Base-by-base conservation (phyloP, 1,139 yeast species). In the Pneumocystis murina region DNA sequence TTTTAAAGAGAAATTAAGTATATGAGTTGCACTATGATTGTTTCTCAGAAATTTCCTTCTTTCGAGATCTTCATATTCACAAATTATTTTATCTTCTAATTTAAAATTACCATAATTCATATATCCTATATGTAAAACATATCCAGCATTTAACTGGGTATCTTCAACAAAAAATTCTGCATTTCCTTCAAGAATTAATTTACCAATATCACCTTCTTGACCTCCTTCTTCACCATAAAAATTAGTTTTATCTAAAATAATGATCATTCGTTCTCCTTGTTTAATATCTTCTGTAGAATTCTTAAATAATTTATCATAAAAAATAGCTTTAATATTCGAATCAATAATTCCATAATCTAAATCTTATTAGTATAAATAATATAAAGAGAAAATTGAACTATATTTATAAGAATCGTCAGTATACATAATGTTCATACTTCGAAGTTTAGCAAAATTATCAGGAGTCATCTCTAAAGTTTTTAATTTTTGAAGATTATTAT, bases 151-250 rank as follows among this genome's bases (percentile, higher is more conserved):
- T 62, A 80, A 80, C 78, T 94, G 98, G 62, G 90, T 97, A 72
- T 92, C 90, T 69, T 85, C 85, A 66, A 92, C 97, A 66, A 83
- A 84, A 75, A 92, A 92, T 75, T 91, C 97, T 65, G 90, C 79
- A 69, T 78, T 78, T 62, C 95, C 97, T 72, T 90, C 97, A 71
- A 89, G 84, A 62, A 90, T 92, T 69, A 92, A 79, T 75, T 83
- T 87, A 76, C 99, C 99, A 60, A 95, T 87, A 74, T 92, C 99
- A 73, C 82, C 86, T 76, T 89, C 97, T 79, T 92, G 99, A 72
- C 99, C 99, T 83, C 99, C 99, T 77, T 88, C 95, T 77, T 92
- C 99, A 62, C 98, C 97, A 73, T 92, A 92, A 77, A 92, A 89
- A 73, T 95, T 94, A 43, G 97, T 87, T 75, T 83, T 85, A 75